phyloP scores from a whole-genome alignment of 1,139 yeast species.

The Candida frijolesensis region DNA sequence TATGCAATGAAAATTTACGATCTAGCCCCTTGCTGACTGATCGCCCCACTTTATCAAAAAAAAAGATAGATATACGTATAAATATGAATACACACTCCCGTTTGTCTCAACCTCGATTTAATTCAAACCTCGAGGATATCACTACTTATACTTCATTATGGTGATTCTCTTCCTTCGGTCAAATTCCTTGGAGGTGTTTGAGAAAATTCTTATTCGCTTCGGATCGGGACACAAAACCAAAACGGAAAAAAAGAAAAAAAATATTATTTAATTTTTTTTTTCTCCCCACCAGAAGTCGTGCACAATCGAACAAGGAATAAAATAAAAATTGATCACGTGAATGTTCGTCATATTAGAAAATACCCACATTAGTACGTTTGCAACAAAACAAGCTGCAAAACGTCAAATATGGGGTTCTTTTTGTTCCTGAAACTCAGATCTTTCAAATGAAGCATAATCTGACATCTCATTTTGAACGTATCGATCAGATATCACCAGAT shows the following conservation, averaged over 20 bases:
- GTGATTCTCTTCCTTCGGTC: too few relatives aligned
- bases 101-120: too few relatives aligned
- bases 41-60: too few relatives aligned
- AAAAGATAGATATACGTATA: too few relatives aligned
- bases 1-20: too few relatives aligned
- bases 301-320: not conserved
- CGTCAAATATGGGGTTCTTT: conserved; percentile 3
- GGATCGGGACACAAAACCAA: not conserved
- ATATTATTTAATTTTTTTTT: too few relatives aligned
- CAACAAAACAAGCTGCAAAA: conserved; percentile 5
- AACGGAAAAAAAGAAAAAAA: not conserved
- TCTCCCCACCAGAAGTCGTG: not conserved
- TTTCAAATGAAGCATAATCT: not conserved
- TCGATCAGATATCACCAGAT: not conserved
- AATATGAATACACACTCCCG: too few relatives aligned
- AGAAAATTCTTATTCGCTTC: too few relatives aligned
- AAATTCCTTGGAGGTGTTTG: too few relatives aligned
- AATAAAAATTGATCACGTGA: conserved; percentile 1
- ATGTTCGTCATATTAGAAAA: conserved; percentile 1
- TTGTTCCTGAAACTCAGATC: conserved; percentile 3
- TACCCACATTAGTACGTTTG: not conserved
- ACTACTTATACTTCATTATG: too few relatives aligned
- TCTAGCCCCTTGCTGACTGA: too few relatives aligned
- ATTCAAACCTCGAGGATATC: too few relatives aligned
- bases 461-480: not conserved